Conservation (phyloP, 148 eudicot species). For the Rheum nobile region DNA sequence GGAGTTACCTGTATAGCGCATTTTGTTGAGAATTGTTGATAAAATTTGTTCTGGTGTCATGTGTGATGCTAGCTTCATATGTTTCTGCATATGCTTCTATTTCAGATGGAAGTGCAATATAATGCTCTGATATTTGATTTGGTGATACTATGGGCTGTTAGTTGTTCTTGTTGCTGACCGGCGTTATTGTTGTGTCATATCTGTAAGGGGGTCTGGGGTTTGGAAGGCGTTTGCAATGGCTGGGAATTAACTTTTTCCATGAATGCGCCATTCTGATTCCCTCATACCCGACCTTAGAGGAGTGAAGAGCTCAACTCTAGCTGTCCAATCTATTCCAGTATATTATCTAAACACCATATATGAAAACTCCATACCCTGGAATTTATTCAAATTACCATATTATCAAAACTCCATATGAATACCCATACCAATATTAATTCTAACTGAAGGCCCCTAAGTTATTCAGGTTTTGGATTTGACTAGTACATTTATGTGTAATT, state of each 20-base stretch:
- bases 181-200: neutral
- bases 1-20: neutral
- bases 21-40: neutral
- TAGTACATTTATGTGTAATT: neutral
- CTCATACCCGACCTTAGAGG: too few relatives aligned
- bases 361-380: too few relatives aligned
- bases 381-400: too few relatives aligned
- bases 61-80: neutral
- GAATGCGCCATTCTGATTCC: neutral
- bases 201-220: neutral
- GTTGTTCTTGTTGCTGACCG: neutral
- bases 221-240: neutral
- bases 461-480: neutral
- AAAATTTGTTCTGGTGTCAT: neutral
- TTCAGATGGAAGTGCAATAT: neutral
- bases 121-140: neutral
- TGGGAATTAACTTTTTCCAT: neutral
- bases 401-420: neutral
- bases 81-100: neutral
- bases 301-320: too few relatives aligned
- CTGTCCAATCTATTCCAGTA: too few relatives aligned
- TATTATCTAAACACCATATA: too few relatives aligned
- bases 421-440: neutral
- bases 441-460: neutral
- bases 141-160: neutral